A percentile compares a stretch with the other conserved stretches of the same genome.
Evolutionary conservation across 73 alveolate species (phyloP).

Genomic region (Paramecium sexaurelia): DNA sequence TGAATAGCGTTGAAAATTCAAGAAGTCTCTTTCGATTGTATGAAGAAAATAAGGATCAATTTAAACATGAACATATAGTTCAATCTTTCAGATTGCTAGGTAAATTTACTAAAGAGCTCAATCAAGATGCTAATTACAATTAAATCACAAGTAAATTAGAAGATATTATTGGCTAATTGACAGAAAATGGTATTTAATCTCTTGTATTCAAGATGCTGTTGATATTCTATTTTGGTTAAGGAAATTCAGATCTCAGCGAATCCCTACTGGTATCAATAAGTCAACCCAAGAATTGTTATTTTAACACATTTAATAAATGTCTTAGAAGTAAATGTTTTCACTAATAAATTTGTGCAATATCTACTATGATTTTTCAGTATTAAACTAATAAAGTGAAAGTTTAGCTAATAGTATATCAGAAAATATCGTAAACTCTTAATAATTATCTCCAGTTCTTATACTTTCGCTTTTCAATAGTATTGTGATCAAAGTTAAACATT

Average conservation of each 20-base stretch:
- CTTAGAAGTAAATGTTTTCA: neutral
- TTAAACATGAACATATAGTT: conserved; percentile 25
- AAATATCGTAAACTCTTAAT: neutral
- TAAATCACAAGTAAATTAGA: neutral
- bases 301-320: neutral
- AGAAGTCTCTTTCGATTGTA: neutral
- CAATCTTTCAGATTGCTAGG: neutral
- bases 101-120: neutral
- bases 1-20: neutral
- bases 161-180: neutral
- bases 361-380: neutral
- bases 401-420: neutral
- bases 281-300: neutral
- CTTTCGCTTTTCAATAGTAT: neutral
- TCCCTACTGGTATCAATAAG: neutral
- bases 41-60: neutral
- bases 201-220: neutral
- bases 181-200: neutral
- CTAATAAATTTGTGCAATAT: neutral
- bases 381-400: neutral
- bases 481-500: neutral
- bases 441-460: neutral
- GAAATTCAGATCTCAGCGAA: neutral
- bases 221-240: conserved; percentile 6
- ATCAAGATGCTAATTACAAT: neutral